phyloP scores from a whole-genome alignment of 352 stramenopile species.

The Globisporangium megalacanthum region DNA sequence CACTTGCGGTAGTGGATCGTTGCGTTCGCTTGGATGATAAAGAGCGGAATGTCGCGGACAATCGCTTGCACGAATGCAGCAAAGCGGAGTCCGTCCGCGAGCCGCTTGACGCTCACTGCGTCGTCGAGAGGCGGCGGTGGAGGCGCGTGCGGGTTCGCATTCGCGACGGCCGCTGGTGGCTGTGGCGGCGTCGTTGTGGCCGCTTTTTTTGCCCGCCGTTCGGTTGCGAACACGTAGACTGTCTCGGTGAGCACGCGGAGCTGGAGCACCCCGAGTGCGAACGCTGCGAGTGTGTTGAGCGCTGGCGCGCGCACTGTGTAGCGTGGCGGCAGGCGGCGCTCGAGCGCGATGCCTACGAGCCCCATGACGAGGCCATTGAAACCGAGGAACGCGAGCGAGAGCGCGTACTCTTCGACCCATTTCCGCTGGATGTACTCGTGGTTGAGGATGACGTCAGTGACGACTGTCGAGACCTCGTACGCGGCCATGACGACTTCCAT shows the following conservation, averaged over 20 bases:
- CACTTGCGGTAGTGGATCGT: constrained; percentile 82
- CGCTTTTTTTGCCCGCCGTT: background rate
- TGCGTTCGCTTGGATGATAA: constrained; percentile 67
- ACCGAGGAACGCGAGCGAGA: constrained; percentile 64
- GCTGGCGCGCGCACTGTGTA: constrained; percentile 17
- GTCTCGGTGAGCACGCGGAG: constrained; percentile 63
- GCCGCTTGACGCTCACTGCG: constrained; percentile 6
- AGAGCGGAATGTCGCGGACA: constrained; percentile 66
- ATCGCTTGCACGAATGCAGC: constrained; percentile 62
- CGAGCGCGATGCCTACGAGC: constrained; percentile 48
- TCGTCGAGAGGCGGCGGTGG: background rate
- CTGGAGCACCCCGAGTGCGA: constrained; percentile 46
- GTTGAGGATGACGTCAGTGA: constrained; percentile 72
- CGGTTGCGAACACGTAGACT: constrained; percentile 25
- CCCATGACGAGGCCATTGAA: constrained; percentile 58
- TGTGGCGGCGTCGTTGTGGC: background rate
- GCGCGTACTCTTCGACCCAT: constrained; percentile 66
- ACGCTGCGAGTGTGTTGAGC: constrained; percentile 35
- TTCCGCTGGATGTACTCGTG: constrained; percentile 64
- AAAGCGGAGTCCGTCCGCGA: constrained; percentile 34
- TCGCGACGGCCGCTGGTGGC: background rate
- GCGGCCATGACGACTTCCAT: constrained; percentile 35
- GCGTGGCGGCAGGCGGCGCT: constrained; percentile 26
- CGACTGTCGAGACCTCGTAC: constrained; percentile 64
- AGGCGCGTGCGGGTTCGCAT: background rate